phyloP scores from a whole-genome alignment of 2,329 filamentous ascomycete species.

The Xylariaceae sp. region DNA sequence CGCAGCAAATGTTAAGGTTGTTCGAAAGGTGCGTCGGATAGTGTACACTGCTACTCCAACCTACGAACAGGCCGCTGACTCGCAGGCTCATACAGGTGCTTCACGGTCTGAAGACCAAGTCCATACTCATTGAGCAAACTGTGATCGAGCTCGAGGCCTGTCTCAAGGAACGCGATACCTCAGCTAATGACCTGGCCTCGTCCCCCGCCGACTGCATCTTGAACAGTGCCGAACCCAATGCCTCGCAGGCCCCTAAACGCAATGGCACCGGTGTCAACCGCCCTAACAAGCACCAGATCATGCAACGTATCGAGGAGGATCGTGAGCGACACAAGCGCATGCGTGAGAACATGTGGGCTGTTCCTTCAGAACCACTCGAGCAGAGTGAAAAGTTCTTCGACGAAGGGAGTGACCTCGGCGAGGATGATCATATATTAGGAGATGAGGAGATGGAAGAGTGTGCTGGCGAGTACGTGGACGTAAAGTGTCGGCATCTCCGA shows the following conservation, averaged over 20 bases:
- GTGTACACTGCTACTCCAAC: background rate
- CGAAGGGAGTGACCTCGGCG: constrained; percentile 78
- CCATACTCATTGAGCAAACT: constrained; percentile 68
- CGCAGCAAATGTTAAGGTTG: constrained; percentile 89
- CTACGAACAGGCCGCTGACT: constrained; percentile 1
- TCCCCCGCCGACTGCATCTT: constrained; percentile 35
- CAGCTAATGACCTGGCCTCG: constrained; percentile 51
- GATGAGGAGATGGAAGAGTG: constrained; percentile 64
- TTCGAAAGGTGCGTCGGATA: constrained; percentile 64
- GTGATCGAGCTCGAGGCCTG: constrained; percentile 78
- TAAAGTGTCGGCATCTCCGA: background rate
- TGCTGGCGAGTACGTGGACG: constrained; percentile 1
- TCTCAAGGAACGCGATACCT: constrained; percentile 72
- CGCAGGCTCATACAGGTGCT: constrained; percentile 50
- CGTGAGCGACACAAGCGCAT: constrained; percentile 89
- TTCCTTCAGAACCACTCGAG: constrained; percentile 59
- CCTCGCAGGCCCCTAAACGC: constrained; percentile 25
- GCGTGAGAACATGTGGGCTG: constrained; percentile 90
- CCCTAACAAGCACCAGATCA: constrained; percentile 82
- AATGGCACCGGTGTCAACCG: constrained; percentile 28
- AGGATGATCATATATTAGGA: constrained; percentile 76
- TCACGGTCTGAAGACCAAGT: constrained; percentile 63
- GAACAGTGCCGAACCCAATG: constrained; percentile 19
- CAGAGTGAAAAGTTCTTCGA: constrained; percentile 84
- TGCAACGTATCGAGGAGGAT: constrained; percentile 96